Evolutionary conservation across 2,329 filamentous ascomycete genomes (phyloP).

Genomic region (Metarhizium brunneum): DNA sequence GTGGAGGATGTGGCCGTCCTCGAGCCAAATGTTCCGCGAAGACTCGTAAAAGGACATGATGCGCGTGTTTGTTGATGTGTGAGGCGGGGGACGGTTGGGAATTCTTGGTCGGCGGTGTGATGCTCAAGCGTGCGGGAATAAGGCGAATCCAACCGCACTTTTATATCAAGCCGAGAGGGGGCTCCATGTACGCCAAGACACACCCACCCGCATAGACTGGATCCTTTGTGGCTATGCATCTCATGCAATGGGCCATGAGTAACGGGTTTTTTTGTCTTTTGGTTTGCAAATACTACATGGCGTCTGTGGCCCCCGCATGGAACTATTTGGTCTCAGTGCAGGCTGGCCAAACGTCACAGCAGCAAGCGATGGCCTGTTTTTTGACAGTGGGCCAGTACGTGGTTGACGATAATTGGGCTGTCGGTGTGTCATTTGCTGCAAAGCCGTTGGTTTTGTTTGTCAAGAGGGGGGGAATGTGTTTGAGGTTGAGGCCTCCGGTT

Average conservation of each 20-base stretch:
- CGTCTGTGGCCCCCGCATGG: background rate
- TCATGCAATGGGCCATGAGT: background rate
- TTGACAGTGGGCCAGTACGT: background rate
- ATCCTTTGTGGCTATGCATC: background rate
- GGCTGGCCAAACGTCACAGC: background rate
- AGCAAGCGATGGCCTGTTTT: background rate
- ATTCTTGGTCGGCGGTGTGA: background rate
- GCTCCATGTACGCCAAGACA: background rate
- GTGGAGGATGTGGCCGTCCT: slow-evolving; percentile 7
- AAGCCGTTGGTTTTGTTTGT: too few relatives aligned
- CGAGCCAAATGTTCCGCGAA: slow-evolving; percentile 3
- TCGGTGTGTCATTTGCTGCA: too few relatives aligned
- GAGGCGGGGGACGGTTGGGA: too few relatives aligned
- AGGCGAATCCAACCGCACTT: background rate
- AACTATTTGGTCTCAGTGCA: background rate
- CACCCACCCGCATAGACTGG: too few relatives aligned
- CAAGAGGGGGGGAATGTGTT: too few relatives aligned
- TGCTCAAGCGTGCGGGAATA: background rate
- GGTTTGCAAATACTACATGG: background rate
- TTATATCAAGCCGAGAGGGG: background rate
- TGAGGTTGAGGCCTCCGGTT: too few relatives aligned
- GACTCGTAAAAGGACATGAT: slow-evolving; percentile 8
- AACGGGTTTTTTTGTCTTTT: too few relatives aligned
- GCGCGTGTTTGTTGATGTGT: background rate
- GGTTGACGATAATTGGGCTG: background rate